Percentiles rank a stretch among this genome's conserved stretches.
Conservation (phyloP, 2,329 filamentous ascomycete genomes). For the Curvularia spicifera region DNA sequence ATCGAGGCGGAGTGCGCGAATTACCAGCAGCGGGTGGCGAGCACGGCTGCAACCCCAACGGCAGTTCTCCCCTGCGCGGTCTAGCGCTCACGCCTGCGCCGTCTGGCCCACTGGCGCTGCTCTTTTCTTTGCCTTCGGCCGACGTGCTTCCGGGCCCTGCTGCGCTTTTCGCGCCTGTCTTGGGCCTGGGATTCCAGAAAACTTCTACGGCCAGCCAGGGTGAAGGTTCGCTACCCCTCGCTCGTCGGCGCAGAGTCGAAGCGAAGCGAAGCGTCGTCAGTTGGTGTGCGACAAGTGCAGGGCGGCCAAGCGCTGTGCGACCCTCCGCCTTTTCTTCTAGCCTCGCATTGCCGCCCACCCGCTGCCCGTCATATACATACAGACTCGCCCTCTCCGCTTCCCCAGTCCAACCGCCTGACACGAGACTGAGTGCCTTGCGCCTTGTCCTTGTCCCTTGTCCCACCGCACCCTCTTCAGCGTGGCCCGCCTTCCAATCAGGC, state of each 20-base stretch:
- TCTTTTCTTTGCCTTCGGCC: slow-evolving; percentile 18
- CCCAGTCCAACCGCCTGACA: slow-evolving; percentile 18
- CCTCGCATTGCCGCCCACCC: slow-evolving; percentile 17
- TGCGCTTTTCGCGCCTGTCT: slow-evolving; percentile 25
- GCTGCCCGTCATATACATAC: slow-evolving; percentile 1
- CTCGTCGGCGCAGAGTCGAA: slow-evolving; percentile 14
- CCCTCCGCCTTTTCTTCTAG: slow-evolving; percentile 40
- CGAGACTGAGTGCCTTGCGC: slow-evolving; percentile 1
- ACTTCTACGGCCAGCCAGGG: slow-evolving; percentile 19
- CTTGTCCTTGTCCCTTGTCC: slow-evolving; percentile 10
- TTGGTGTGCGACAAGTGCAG: neutral
- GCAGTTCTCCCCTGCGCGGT: slow-evolving; percentile 12
- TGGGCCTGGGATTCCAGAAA: slow-evolving; percentile 26
- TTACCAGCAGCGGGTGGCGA: slow-evolving; percentile 21
- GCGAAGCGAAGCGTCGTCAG: slow-evolving; percentile 15
- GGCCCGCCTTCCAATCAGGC: slow-evolving; percentile 17
- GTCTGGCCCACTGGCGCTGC: slow-evolving; percentile 15
- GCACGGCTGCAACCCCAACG: slow-evolving; percentile 16
- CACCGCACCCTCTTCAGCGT: neutral
- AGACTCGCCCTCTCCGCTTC: slow-evolving; percentile 10
- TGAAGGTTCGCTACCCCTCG: neutral
- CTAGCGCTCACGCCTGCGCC: slow-evolving; percentile 14
- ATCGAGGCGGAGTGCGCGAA: slow-evolving; percentile 18
- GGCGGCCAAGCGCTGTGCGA: slow-evolving; percentile 22
- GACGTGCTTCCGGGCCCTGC: slow-evolving; percentile 10